Evolutionary conservation across 345 rosid species (phyloP), one percentile per base, ranked within the genome.

Genomic region (Corchorus olitorius): DNA sequence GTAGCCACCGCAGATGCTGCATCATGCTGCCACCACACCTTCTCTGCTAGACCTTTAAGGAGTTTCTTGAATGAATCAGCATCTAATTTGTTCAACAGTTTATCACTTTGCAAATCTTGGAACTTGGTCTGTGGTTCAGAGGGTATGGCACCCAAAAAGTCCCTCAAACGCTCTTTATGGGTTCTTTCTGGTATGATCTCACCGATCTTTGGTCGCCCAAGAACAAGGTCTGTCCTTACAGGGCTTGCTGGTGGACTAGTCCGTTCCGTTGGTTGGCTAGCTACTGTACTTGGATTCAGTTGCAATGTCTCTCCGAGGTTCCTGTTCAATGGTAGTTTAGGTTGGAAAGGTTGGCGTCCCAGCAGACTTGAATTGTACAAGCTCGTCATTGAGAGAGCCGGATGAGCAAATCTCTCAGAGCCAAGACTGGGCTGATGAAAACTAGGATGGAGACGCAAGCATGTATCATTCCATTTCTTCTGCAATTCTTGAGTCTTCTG

Each of bases 11-110:
- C 90, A 33, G 97, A 88, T 49, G 99, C 94, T 37, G 99, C 98
- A 22, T 96, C 98, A 20, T 77, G 87, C 84, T 96, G 99, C 99
- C 99, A 96, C 97, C 97, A 86, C 27, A 90, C 97, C 79, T 86
- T 90, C 77, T 91, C 95, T 0, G 67, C 49, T 72, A 96, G 90
- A 59, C 95, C 94, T 73, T 90, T 92, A 72, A 91, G 89, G 49
- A 96, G 94, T 85, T 86, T 88, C 90, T 96, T 96, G 80, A 82
- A 88, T 4, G 90, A 83, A 64, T 90, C 97, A 3, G 87, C 83
- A 79, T 93, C 99, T 27, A 84, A 70, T 0, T 86, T 56, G 72
- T 79, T 82, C 9, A 75, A 70, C 53, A 81, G 79, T 73, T 90
- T 87, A 60, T 82, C 86, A 15, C 55, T 69, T 76, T 79, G 84